These are phyloP conservation scores for Phytophthora cactorum DNA, from an alignment of 352 stramenopile species.

Conservation along the genomic window DNA sequence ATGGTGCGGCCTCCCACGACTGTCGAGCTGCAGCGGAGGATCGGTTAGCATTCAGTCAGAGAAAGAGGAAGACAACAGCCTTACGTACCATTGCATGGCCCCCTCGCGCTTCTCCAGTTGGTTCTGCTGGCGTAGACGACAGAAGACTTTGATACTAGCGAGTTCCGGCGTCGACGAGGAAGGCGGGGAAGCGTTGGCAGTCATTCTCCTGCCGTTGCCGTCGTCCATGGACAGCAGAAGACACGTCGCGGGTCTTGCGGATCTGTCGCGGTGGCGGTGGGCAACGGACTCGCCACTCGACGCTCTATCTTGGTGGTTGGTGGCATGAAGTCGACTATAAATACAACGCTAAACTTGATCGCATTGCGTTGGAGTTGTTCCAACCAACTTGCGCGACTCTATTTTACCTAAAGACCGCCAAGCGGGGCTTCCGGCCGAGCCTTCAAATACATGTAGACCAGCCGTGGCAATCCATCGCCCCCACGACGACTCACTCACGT, in stretches of 20 bases:
- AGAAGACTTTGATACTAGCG: slow-evolving; percentile 75
- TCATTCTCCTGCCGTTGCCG: slow-evolving; percentile 28
- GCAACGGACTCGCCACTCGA: not conserved
- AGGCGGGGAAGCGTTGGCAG: slow-evolving; percentile 14
- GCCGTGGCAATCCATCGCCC: not conserved
- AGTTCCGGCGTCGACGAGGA: slow-evolving; percentile 16
- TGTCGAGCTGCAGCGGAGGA: slow-evolving; percentile 46
- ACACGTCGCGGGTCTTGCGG: slow-evolving; percentile 4
- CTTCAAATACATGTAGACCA: not conserved
- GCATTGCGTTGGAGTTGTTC: no score
- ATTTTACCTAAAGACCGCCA: no score
- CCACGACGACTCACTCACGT: not conserved
- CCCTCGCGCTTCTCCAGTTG: slow-evolving; percentile 69
- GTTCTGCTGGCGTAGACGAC: slow-evolving; percentile 81
- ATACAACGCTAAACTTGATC: slow-evolving; percentile 5
- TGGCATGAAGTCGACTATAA: slow-evolving; percentile 13
- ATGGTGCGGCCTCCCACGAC: slow-evolving; percentile 65
- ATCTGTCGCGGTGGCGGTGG: not conserved
- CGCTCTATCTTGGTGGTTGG: slow-evolving; percentile 1
- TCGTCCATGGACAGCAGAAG: slow-evolving; percentile 32
- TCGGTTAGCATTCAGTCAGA: not conserved
- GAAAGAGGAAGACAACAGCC: not conserved
- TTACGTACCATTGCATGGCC: slow-evolving; percentile 57
- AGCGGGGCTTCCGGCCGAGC: no score
- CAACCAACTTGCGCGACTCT: no score